Conservation (phyloP, 1,284 basidiomycete species). For the Cryptococcus sp. region DNA sequence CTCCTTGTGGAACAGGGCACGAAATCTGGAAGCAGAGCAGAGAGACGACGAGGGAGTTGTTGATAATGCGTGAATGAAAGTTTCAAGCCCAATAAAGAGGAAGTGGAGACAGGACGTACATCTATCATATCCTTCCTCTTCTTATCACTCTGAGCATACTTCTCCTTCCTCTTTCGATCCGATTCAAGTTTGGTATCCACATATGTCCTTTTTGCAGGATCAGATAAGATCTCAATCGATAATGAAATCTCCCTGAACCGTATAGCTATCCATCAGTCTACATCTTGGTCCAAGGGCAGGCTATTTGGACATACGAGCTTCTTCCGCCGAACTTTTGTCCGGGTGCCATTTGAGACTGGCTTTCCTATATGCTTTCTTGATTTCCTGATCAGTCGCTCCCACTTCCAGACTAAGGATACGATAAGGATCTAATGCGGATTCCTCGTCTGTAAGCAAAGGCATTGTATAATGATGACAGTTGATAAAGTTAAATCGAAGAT, state of each 20-base stretch:
- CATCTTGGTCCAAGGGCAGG: not conserved
- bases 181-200: slow-evolving; percentile 73
- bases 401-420: slow-evolving; percentile 63
- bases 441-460: slow-evolving; percentile 44
- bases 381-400: slow-evolving; percentile 74
- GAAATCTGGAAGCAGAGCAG: too few relatives aligned
- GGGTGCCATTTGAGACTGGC: slow-evolving; percentile 83
- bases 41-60: too few relatives aligned
- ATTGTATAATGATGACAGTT: slow-evolving; percentile 8
- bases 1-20: too few relatives aligned
- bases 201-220: slow-evolving; percentile 74
- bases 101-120: slow-evolving; percentile 23
- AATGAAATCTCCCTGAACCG: slow-evolving; percentile 85
- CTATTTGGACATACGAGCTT: slow-evolving; percentile 12
- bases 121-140: slow-evolving; percentile 73
- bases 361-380: slow-evolving; percentile 76
- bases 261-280: slow-evolving; percentile 51
- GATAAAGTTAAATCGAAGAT: too few relatives aligned
- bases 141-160: slow-evolving; percentile 68
- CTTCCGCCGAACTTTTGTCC: slow-evolving; percentile 52
- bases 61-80: too few relatives aligned
- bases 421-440: slow-evolving; percentile 61
- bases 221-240: slow-evolving; percentile 77
- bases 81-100: too few relatives aligned
- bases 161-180: slow-evolving; percentile 64